These are phyloP conservation scores for Mucor piriformis DNA, from an alignment of 371 early-diverging fungal genomes.

Conservation along the genomic window DNA sequence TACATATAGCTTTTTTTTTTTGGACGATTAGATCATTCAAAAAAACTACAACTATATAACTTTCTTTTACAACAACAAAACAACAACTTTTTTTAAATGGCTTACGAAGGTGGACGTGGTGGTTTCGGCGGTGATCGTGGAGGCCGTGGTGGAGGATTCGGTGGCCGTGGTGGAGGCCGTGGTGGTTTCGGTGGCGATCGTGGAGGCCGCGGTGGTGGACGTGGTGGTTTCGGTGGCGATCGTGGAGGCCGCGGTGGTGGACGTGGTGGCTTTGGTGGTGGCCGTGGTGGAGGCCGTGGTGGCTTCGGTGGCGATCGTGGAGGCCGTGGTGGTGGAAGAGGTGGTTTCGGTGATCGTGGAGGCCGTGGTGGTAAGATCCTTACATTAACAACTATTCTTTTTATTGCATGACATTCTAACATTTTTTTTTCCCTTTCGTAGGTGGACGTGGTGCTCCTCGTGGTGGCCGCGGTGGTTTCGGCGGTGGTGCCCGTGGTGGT, in stretches of 20 bases:
- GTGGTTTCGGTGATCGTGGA: slow-evolving; percentile 37
- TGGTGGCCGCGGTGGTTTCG: slow-evolving; percentile 35
- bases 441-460: slow-evolving; percentile 32
- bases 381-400: too few relatives aligned
- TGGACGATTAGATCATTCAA: slow-evolving; percentile 5
- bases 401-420: neutral
- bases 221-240: slow-evolving; percentile 40
- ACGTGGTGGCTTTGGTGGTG: slow-evolving; percentile 50
- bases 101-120: slow-evolving; percentile 44
- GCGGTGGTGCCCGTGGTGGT: slow-evolving; percentile 85
- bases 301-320: too few relatives aligned
- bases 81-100: slow-evolving; percentile 28
- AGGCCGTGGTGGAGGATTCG: slow-evolving; percentile 23
- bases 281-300: slow-evolving; percentile 3
- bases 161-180: slow-evolving; percentile 48
- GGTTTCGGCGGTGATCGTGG: slow-evolving; percentile 25
- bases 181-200: slow-evolving; percentile 57
- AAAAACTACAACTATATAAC: neutral
- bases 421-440: neutral
- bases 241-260: slow-evolving; percentile 37
- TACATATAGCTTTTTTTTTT: neutral
- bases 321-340: slow-evolving; percentile 53
- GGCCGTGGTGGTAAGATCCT: neutral
- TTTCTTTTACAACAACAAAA: slow-evolving; percentile 5
- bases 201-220: slow-evolving; percentile 48